phyloP scores from a whole-genome alignment of 2,329 filamentous ascomycete genomes.

The Phyllosticta paracitricarpa region DNA sequence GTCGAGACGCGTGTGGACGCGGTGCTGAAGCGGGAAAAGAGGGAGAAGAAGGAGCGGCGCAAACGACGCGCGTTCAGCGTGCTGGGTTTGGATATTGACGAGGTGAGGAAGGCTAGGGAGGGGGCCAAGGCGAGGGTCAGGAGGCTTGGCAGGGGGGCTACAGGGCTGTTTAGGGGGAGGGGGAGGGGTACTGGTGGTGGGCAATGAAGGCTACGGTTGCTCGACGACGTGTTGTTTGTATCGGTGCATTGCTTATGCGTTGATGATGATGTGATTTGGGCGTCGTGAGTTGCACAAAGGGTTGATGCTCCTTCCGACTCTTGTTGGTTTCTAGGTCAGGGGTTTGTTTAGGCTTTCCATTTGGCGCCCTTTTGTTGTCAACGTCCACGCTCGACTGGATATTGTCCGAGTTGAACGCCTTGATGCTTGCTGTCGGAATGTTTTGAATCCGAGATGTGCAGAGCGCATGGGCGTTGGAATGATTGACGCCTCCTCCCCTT shows the following conservation, averaged over 20 bases:
- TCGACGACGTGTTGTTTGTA: no score
- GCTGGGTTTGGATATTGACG: neutral
- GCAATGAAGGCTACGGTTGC: neutral
- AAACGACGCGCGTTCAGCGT: neutral
- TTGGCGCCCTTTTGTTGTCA: neutral
- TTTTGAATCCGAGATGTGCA: neutral
- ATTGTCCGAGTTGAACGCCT: neutral
- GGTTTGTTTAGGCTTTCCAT: neutral
- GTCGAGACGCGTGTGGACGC: neutral
- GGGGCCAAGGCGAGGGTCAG: neutral
- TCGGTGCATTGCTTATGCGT: neutral
- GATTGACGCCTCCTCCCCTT: neutral
- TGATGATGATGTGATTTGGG: neutral
- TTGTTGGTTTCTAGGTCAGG: neutral
- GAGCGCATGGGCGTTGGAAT: neutral
- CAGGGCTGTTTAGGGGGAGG: neutral
- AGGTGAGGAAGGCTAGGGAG: neutral
- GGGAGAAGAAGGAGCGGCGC: neutral
- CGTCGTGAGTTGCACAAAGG: no score
- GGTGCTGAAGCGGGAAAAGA: neutral
- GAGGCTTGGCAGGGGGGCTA: neutral
- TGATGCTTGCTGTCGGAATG: neutral
- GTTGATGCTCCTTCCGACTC: neutral
- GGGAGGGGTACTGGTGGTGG: neutral
- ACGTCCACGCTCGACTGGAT: neutral